A percentile compares a stretch with the other conserved stretches of the same genome.
These are phyloP conservation scores for Biscogniauxia mediterranea DNA, from an alignment of 2,329 filamentous ascomycete genomes.

Conservation along the genomic window DNA sequence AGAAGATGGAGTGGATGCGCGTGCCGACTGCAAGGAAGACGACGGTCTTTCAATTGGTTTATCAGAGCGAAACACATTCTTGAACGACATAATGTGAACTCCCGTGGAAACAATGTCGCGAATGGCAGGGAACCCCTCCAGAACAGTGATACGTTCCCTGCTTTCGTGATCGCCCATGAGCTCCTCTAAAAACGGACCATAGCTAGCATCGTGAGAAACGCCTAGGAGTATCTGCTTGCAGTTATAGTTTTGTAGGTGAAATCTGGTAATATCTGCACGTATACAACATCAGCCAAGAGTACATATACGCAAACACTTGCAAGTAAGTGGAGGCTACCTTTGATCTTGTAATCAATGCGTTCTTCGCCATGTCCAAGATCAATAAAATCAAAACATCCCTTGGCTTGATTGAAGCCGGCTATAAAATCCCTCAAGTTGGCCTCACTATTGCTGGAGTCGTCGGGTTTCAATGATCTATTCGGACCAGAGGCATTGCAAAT, in stretches of 20 bases:
- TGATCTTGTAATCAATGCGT: slow-evolving; percentile 58
- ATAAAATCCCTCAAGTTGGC: slow-evolving; percentile 55
- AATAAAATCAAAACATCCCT: slow-evolving; percentile 61
- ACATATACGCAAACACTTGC: not conserved
- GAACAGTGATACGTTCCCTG: slow-evolving; percentile 47
- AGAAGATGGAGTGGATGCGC: slow-evolving; percentile 24
- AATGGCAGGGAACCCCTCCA: slow-evolving; percentile 54
- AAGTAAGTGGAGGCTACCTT: slow-evolving; percentile 40
- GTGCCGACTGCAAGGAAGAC: slow-evolving; percentile 18
- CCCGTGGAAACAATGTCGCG: slow-evolving; percentile 48
- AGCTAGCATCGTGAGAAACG: slow-evolving; percentile 60
- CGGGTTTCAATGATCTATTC: slow-evolving; percentile 46
- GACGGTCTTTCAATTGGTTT: slow-evolving; percentile 44
- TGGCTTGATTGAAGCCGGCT: slow-evolving; percentile 58
- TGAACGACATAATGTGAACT: slow-evolving; percentile 46
- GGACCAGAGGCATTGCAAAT: slow-evolving; percentile 55
- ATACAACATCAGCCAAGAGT: slow-evolving; percentile 5
- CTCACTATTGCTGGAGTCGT: slow-evolving; percentile 44
- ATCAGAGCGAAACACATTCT: slow-evolving; percentile 52
- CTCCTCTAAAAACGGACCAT: slow-evolving; percentile 58
- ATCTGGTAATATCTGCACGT: slow-evolving; percentile 47
- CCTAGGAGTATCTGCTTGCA: slow-evolving; percentile 62
- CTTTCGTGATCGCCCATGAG: slow-evolving; percentile 45
- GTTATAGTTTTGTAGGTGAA: slow-evolving; percentile 59
- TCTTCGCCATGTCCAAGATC: slow-evolving; percentile 61